Evolutionary conservation across 768 basidiomycete species (phyloP).

Genomic region (Kwoniella botswanensis): DNA sequence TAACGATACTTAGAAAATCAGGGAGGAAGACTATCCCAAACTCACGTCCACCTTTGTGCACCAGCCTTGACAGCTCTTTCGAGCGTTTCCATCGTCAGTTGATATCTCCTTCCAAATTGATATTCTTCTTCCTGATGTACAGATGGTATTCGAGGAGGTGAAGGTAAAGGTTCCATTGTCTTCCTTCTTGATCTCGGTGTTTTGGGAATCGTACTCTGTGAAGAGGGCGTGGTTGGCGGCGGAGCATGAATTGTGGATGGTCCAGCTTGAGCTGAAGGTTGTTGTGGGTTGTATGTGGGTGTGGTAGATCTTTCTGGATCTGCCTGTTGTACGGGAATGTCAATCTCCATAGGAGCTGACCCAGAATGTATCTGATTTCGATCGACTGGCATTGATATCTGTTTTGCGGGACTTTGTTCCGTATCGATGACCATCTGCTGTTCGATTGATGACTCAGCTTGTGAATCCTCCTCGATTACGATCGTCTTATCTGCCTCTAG

Average conservation of each 20-base stretch:
- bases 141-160: slow-evolving; percentile 13
- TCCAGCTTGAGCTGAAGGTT: background rate
- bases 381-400: background rate
- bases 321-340: background rate
- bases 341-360: background rate
- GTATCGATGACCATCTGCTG: background rate
- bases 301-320: background rate
- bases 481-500: background rate
- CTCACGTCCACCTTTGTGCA: slow-evolving; percentile 56
- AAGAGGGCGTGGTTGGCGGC: slow-evolving; percentile 18
- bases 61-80: slow-evolving; percentile 51
- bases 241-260: background rate
- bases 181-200: slow-evolving; percentile 18
- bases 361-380: too few species aligned
- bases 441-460: background rate
- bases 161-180: slow-evolving; percentile 20
- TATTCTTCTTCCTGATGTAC: slow-evolving; percentile 28
- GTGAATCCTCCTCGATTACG: background rate
- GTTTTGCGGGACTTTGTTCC: background rate
- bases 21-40: background rate
- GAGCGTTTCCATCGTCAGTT: slow-evolving; percentile 43
- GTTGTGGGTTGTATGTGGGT: background rate
- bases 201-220: slow-evolving; percentile 15
- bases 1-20: background rate
- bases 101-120: slow-evolving; percentile 41